Conservation (phyloP, 2,329 filamentous ascomycete species). For the Diplodia intermedia region DNA sequence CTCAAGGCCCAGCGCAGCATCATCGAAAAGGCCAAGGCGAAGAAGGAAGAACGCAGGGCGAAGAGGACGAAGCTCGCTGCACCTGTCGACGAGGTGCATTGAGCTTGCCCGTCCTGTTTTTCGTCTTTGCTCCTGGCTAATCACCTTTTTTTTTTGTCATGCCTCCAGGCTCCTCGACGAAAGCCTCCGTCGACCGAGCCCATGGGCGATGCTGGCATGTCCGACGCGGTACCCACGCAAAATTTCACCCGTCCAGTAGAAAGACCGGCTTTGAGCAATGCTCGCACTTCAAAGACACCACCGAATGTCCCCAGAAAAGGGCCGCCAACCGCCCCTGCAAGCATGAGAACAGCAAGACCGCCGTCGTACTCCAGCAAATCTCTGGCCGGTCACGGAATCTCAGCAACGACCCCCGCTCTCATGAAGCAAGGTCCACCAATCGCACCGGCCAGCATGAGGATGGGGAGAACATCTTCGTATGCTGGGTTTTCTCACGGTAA, state of each 20-base stretch:
- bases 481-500: background rate
- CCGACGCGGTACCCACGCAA: background rate
- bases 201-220: background rate
- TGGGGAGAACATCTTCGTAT: background rate
- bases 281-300: background rate
- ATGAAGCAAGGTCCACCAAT: background rate
- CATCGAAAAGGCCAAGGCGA: constrained; percentile 47
- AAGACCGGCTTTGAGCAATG: background rate
- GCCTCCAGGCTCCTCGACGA: constrained; percentile 1
- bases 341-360: background rate
- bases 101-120: constrained; percentile 9
- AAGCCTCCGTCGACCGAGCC: background rate
- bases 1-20: constrained; percentile 53
- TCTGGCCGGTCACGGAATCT: background rate
- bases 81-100: constrained; percentile 16
- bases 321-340: background rate
- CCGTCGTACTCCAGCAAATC: background rate
- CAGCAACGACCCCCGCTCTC: background rate
- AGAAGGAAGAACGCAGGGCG: constrained; percentile 43
- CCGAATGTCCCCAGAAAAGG: background rate
- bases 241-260: background rate
- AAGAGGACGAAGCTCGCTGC: constrained; percentile 38
- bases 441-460: background rate
- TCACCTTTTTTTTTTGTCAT: background rate
- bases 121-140: constrained; percentile 7